Percentiles rank a stretch among this genome's conserved stretches.
These are phyloP conservation scores for Brassica napus DNA, from an alignment of 345 rosid genomes.

Conservation along the genomic window Da-Ae NC_063452.1:57358501-57359000, in stretches of 20 bases:
- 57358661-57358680: slow-evolving; percentile 63
- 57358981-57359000: no score
- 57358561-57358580: slow-evolving; percentile 88
- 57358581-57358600: slow-evolving; percentile 94
- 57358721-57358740: slow-evolving; percentile 74
- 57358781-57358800: background rate
- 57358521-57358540: background rate
- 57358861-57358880: background rate
- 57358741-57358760: slow-evolving; percentile 48
- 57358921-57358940: background rate
- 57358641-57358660: slow-evolving; percentile 66
- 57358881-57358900: background rate
- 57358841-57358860: background rate
- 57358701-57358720: slow-evolving; percentile 62
- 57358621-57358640: slow-evolving; percentile 72
- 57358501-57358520: background rate
- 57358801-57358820: background rate
- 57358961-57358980: no score
- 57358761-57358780: background rate
- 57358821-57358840: background rate
- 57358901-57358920: background rate
- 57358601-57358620: slow-evolving; percentile 77
- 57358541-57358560: slow-evolving; percentile 46
- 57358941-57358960: background rate
- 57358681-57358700: slow-evolving; percentile 61